These are phyloP conservation scores for Geotrichum phurueaensis DNA, from an alignment of 1,139 yeast species.

Conservation along the genomic window DNA sequence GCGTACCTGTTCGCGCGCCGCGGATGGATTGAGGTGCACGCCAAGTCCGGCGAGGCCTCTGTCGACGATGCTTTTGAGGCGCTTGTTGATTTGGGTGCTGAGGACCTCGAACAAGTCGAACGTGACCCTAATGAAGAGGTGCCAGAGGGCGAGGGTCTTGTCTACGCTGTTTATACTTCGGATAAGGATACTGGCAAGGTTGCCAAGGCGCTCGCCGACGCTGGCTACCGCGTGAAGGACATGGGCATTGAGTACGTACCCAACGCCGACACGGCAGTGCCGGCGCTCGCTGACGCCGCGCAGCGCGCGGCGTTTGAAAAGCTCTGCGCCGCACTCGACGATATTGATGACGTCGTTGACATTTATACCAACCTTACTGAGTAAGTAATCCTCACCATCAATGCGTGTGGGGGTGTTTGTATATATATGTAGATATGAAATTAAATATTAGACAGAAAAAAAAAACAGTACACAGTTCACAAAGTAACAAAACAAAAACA, in stretches of 20 bases:
- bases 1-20: slow-evolving; percentile 66
- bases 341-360: slow-evolving; percentile 73
- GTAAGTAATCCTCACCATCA: not conserved
- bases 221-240: slow-evolving; percentile 59
- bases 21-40: slow-evolving; percentile 57
- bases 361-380: slow-evolving; percentile 49
- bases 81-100: slow-evolving; percentile 76
- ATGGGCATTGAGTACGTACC: slow-evolving; percentile 66
- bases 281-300: slow-evolving; percentile 42
- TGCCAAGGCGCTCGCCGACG: slow-evolving; percentile 49
- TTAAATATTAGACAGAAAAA: not conserved
- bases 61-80: slow-evolving; percentile 62
- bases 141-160: slow-evolving; percentile 18
- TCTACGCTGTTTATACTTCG: slow-evolving; percentile 42
- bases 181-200: slow-evolving; percentile 57
- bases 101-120: slow-evolving; percentile 56
- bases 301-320: slow-evolving; percentile 49
- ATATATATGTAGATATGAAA: not conserved
- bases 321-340: slow-evolving; percentile 59
- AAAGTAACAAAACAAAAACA: not conserved
- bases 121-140: not conserved
- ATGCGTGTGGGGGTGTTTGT: not conserved
- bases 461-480: not conserved
- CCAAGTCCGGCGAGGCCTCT: slow-evolving; percentile 34
- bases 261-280: slow-evolving; percentile 53